Evolutionary conservation across 129 eudicot species (phyloP), one percentile per base, ranked within the genome.

Genomic region (Chrysanthemum lavandulifolium): DNA sequence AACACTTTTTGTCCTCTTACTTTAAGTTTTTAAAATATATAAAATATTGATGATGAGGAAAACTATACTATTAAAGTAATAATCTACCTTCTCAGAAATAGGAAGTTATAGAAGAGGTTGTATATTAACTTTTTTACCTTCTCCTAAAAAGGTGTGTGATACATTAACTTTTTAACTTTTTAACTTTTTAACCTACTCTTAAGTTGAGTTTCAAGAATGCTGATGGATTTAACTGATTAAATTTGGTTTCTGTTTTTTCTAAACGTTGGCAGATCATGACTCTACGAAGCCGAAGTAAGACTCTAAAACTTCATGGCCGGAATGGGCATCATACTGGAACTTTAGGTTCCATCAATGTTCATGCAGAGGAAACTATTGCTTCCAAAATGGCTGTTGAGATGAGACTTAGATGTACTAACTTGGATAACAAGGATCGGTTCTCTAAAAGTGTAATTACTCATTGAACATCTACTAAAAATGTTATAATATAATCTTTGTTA

Each of bases 331-430:
- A 81, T 62, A 13, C 27, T 73, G 80, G 69, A 76, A 77, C 84
- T 68, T 71, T 79, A 54, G 99, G 97, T 61, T 83, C 85, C 6
- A 69, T 95, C 57, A 86, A 90, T 52, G 78, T 95, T 59, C 91
- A 69, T 68, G 99, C 96, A 60, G 99, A 95, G 85, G 99, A 95
- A 82, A 83, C 91, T 18, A 59, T 91, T 71, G 82, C 88, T 83
- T 83, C 96, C 13, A 91, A 78, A 76, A 83, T 61, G 80, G 96
- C 92, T 62, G 81, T 85, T 45, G 97, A 91, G 84, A 84, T 95
- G 66, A 83, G 67, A 69, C 73, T 95, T 52, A 87, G 84, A 51
- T 91, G 96, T 76, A 67, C 76, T 1, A 73, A 82, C 71, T 83
- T 95, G 81, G 96, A 83, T 61, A 91, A 95, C 88, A 88, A 86